Conservation (phyloP, 768 basidiomycete species). For the Russula olivacea region DNA sequence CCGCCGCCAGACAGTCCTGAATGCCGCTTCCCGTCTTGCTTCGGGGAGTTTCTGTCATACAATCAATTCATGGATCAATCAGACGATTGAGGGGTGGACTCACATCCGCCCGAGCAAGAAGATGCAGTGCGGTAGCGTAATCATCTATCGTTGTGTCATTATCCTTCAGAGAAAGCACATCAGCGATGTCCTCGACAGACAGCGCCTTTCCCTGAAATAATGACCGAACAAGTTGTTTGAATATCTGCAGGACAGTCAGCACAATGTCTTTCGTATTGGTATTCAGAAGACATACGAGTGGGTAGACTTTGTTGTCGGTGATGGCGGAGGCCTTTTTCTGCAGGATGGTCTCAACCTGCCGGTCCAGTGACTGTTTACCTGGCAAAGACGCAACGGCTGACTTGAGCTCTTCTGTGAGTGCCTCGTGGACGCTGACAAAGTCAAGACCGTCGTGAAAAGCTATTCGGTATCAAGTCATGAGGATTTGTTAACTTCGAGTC, state of each 20-base stretch:
- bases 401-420: slow-evolving; percentile 58
- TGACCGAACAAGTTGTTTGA: slow-evolving; percentile 60
- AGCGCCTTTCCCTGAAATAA: slow-evolving; percentile 72
- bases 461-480: slow-evolving; percentile 30
- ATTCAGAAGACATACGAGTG: slow-evolving; percentile 36
- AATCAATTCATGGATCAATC: neutral
- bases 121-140: slow-evolving; percentile 60
- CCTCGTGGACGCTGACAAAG: slow-evolving; percentile 78
- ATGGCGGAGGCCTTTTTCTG: slow-evolving; percentile 46
- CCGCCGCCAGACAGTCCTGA: slow-evolving; percentile 79
- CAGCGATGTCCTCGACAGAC: slow-evolving; percentile 72
- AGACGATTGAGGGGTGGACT: slow-evolving; percentile 19
- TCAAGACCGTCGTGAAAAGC: slow-evolving; percentile 86
- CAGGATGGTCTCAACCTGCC: slow-evolving; percentile 58
- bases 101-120: slow-evolving; percentile 55
- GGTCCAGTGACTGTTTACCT: slow-evolving; percentile 59
- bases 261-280: slow-evolving; percentile 18
- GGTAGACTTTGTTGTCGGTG: slow-evolving; percentile 45
- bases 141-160: slow-evolving; percentile 55
- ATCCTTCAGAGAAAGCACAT: slow-evolving; percentile 82
- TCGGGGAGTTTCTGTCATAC: slow-evolving; percentile 57
- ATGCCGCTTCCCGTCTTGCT: slow-evolving; percentile 59
- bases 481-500: neutral
- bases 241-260: slow-evolving; percentile 41
- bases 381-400: slow-evolving; percentile 43